Evolutionary conservation across 257 asterid genomes (phyloP), one percentile per base, ranked within the genome.

Genomic region (Fraxinus cuspidata): DNA sequence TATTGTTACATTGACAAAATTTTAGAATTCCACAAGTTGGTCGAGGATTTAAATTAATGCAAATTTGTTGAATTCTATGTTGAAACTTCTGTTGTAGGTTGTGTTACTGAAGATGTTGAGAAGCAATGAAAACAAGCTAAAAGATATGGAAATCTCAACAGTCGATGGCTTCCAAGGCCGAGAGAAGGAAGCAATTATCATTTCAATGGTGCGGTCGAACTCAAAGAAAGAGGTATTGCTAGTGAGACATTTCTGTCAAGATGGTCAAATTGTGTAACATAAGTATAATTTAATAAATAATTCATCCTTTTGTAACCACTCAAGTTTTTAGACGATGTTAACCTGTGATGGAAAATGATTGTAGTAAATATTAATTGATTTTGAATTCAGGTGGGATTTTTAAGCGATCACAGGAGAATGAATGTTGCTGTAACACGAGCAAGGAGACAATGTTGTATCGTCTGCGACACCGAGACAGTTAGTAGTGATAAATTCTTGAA

Each of bases 161-260:
- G 98, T 95, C 77, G 98, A 95, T 89, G 99, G 99, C 73, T 95
- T 93, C 83, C 99, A 95, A 83, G 99, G 98, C 74, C 94, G 97
- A 70, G 98, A 95, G 83, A 95, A 93, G 87, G 98, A 95, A 89
- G 98, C 98, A 70, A 89, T 95, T 77, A 90, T 95, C 84, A 95
- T 95, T 84, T 91, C 99, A 70, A 95, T 95, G 98, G 99, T 95
- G 78, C 89, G 99, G 31, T 93, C 99, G 51, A 95, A 95, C 91
- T 82, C 96, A 72, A 94, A 85, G 90, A 86, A 91, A 68, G 98
- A 94, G 97, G 98, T 94, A 91, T 74, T 47, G 68, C 37, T 70
- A 35, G 7, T 21, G 63, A 64, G 53, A 31, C 63, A 49, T 42
- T 49, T 63, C 77, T 80, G 63, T 85, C 80, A 40, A 31, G 76